phyloP scores from a whole-genome alignment of 1,284 basidiomycete genomes.

The Ceratobasidium sp. region DNA sequence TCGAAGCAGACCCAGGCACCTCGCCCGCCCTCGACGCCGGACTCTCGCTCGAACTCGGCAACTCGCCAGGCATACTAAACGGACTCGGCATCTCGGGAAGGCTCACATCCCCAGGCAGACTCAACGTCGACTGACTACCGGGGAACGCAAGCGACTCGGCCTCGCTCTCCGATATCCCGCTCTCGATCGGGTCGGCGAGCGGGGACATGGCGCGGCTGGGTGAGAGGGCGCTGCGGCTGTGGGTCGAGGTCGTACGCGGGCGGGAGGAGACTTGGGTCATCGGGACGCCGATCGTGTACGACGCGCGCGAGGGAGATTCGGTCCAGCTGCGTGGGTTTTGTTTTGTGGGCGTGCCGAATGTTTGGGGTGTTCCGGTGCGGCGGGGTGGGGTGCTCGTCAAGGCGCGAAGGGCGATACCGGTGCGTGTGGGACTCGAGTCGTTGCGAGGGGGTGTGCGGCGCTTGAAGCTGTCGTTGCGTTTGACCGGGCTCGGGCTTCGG shows the following conservation, averaged over 20 bases:
- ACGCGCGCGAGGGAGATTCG: constrained; percentile 17
- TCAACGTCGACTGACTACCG: constrained; percentile 17
- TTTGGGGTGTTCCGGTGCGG: neutral
- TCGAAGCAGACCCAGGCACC: too few relatives aligned
- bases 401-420: constrained; percentile 3
- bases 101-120: constrained; percentile 12
- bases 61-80: constrained; percentile 14
- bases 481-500: neutral
- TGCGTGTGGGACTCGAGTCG: neutral
- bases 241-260: neutral
- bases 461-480: neutral
- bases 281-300: constrained; percentile 14
- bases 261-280: constrained; percentile 27
- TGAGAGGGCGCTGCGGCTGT: neutral
- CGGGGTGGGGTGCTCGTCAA: neutral
- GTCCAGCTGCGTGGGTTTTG: constrained; percentile 1
- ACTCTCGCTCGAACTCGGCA: constrained; percentile 3
- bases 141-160: constrained; percentile 30
- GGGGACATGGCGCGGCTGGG: too few relatives aligned
- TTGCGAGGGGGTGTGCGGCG: neutral
- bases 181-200: neutral
- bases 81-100: constrained; percentile 20
- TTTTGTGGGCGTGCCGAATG: neutral
- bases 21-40: too few relatives aligned
- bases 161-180: constrained; percentile 17